Base-by-base conservation (phyloP, 2,329 filamentous ascomycete genomes). In the Microsporum audouinii region DNA sequence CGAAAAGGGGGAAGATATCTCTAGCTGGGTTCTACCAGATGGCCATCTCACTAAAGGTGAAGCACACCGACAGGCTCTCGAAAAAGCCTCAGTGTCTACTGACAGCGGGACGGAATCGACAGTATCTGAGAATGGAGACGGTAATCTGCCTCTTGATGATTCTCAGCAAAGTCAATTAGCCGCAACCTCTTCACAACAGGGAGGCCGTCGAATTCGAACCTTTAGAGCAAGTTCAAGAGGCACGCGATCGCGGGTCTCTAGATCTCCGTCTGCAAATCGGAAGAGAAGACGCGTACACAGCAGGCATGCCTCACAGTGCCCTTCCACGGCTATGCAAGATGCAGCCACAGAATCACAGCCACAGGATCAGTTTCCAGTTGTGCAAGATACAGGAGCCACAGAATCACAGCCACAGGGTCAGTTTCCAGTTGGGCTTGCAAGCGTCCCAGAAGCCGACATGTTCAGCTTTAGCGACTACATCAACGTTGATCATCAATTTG, bases 1-100 rank as follows among this genome's bases (percentile, higher is more conserved):
- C 61, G 73, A 71, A 55, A 72, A 74, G 59, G 72, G 72, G 2
- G 63, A 73, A 58, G 65, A 66, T 5, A 73, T 75, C 27, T 66
- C 61, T 5, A 65, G 70, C 39, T 76, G 74, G 74, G 41, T 70
- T 41, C 68, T 68, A 3, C 68, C 68, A 1, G 67, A 65, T 2
- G 66, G 67, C 1, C 66, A 70, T 63, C 51, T 63, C 31, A 67
- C 64, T 5, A 69, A 70, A 58, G 61, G 58, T 17, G 7, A 62
- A 41, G n/a, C 55, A 14, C 41, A 43, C 5, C 34, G 2, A 4
- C 10, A 6, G 5, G n/a, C 34, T 29, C 12, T 10, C 33, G 51
- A 34, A 17, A 36, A 7, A 17, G 33, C 14, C 14, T 34, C 33
- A 10, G 14, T 4, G 45, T 12, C 27, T 29, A 12, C 45, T 5